Base-by-base conservation (phyloP, 495 filamentous ascomycete species). In the Jackrogersella minutella region DNA sequence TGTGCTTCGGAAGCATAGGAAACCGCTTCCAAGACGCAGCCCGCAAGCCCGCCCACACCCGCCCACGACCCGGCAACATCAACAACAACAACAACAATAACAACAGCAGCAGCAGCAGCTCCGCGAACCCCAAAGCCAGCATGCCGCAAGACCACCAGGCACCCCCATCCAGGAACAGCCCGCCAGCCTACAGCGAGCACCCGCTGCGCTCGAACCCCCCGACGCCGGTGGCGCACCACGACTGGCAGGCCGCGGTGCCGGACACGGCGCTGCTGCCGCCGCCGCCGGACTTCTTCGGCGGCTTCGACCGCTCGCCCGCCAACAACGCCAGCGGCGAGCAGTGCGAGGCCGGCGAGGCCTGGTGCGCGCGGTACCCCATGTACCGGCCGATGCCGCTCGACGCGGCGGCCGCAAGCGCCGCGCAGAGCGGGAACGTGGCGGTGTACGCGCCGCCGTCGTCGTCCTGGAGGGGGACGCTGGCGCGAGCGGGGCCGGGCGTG, bases 211-310 rank as follows among this genome's bases (percentile, higher is more conserved):
- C 78, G 0, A 72, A 74, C 7, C 75, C 78, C 0, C 78, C 76
- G n/a, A 75, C 77, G 2, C 17, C 28, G 5, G 6, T 36, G 17
- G 14, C 63, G 10, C 86, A 90, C 68, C 91, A 96, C 72, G 90
- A 93, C 80, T 96, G 92, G 93, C 82, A 90, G 68, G 81, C 86
- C 22, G 82, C 86, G 4, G 86, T 96, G 9, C 91, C 91, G 2
- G 93, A 97, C 74, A 95, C 85, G 22, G 78, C 91, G 0, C 82
- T 88, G 33, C 88, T 97, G 49, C 93, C 93, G 0, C 94, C 94
- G 1, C 92, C 94, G 0, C 93, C 94, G 1, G 78, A 82, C 41
- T 77, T 93, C 61, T 83, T 83, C 75, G 66, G 71, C 33, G 85
- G 87, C 34, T 86, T 88, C 69, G 84, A 89, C 43, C 73, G 66